These are phyloP conservation scores for Pseudocercospora cruenta DNA, from an alignment of 2,329 filamentous ascomycete genomes.

Conservation along the genomic window DNA sequence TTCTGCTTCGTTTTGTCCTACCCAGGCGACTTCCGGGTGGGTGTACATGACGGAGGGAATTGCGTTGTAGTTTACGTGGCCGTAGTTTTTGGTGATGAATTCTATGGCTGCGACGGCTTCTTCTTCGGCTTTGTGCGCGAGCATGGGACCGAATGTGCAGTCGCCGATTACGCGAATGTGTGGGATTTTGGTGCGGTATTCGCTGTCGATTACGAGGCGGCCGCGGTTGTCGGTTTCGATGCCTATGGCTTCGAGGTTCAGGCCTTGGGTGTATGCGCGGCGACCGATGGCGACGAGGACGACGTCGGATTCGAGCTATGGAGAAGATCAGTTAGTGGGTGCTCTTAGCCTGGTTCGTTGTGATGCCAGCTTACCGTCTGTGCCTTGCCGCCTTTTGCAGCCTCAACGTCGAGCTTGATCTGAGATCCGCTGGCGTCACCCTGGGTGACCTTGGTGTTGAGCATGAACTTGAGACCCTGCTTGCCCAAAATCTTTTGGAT, in stretches of 20 bases:
- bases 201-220: conserved; percentile 94
- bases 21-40: conserved; percentile 97
- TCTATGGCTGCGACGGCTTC: conserved; percentile 93
- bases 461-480: conserved; percentile 98
- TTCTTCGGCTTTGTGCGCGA: conserved; percentile 99
- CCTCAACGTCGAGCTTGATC: conserved; percentile 82
- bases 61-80: conserved; percentile 97
- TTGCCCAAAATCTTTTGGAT: conserved; percentile 91
- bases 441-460: conserved; percentile 89
- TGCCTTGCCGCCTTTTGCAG: conserved; percentile 93
- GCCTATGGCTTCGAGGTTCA: conserved; percentile 91
- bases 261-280: conserved; percentile 87
- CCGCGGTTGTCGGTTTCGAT: conserved; percentile 91
- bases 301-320: conserved; percentile 85
- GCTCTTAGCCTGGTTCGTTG: background rate
- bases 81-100: conserved; percentile 96
- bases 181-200: conserved; percentile 96
- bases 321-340: conserved; percentile 27
- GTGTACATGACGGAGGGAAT: conserved; percentile 99
- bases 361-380: conserved; percentile 68
- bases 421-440: conserved; percentile 79
- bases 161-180: conserved; percentile 98
- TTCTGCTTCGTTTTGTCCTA: conserved; percentile 95
- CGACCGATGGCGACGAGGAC: conserved; percentile 96
- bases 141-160: conserved; percentile 91